Evolutionary conservation across 768 basidiomycete species (phyloP), one percentile per base, ranked within the genome.

Genomic region (Tephrocybe sp.): DNA sequence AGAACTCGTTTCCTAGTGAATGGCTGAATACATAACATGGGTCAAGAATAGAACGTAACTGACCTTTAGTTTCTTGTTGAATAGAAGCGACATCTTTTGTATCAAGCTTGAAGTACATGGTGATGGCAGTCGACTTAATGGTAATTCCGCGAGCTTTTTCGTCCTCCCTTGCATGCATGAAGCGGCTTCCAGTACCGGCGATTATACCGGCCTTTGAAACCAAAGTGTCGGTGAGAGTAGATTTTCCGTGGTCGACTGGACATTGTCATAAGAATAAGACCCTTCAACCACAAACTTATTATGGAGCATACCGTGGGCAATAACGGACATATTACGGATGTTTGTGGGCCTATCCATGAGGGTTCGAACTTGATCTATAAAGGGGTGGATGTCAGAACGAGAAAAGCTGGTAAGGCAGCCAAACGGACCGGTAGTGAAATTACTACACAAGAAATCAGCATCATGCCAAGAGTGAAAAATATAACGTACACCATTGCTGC

Each of bases 101-200:
- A 65, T 78, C 69, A 64, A 98, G 80, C 75, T 92, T 84, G 71
- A 98, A 98, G 75, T 96, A 98, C 94, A 98, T 97, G 50, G 94
- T 95, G 68, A 98, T 96, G 62, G 94, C 96, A 30, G 95, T 98
- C 27, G 93, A 97, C 76, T 98, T 98, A 76, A 98, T 98, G 40
- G 95, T 98, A 65, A 97, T 98, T 78, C 95, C 96, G 71, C 95
- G 92, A 69, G 98, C 94, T 70, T 94, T 97, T 79, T 98, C 95
- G 66, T 98, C 95, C 9, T 86, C 81, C 75, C 94, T 80, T 53
- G 94, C 97, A 69, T 96, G 92, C 47, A 91, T 97, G 68, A 92
- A 95, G 53, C 94, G 89, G 47, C 94, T 91, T 65, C 95, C 95
- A 56, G 96, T 92, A n/a, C n/a, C n/a, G n/a, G n/a, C n/a, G 61